These are phyloP conservation scores for Cardamine occulta DNA, from an alignment of 345 rosid species.

Conservation along the genomic window DNA sequence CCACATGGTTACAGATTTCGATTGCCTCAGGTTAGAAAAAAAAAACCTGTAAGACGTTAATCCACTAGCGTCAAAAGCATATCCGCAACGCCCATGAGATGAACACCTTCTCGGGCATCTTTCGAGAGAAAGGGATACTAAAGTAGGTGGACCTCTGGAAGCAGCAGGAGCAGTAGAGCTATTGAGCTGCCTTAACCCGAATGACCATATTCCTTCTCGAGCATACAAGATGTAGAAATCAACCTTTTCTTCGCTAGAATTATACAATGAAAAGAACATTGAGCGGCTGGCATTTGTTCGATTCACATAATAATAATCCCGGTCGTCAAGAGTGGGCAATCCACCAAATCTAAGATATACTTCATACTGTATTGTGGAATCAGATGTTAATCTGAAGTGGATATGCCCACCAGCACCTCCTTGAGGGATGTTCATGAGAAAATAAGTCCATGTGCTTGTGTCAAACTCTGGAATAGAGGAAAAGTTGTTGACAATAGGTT, in stretches of 20 bases:
- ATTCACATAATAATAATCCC: constrained; percentile 87
- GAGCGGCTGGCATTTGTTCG: constrained; percentile 62
- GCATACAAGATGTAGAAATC: constrained; percentile 86
- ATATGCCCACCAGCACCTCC: constrained; percentile 96
- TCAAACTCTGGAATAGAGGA: constrained; percentile 52
- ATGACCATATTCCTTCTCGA: constrained; percentile 88
- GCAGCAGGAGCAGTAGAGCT: constrained; percentile 31
- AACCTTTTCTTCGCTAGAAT: constrained; percentile 72
- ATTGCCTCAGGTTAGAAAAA: background rate
- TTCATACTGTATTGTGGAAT: constrained; percentile 59
- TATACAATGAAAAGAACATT: constrained; percentile 63
- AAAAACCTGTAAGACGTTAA: constrained; percentile 80
- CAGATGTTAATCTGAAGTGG: constrained; percentile 67
- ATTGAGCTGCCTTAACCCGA: constrained; percentile 70
- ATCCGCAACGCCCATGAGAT: constrained; percentile 75
- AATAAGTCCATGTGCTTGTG: constrained; percentile 72
- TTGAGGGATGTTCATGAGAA: constrained; percentile 69
- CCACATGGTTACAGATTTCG: constrained; percentile 3
- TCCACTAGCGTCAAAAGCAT: constrained; percentile 87
- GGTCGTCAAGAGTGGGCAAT: constrained; percentile 63
- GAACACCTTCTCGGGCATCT: constrained; percentile 92
- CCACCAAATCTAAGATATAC: constrained; percentile 82
- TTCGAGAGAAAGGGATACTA: constrained; percentile 82
- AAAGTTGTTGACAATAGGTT: constrained; percentile 71
- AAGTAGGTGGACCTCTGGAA: constrained; percentile 51